phyloP scores from a whole-genome alignment of 352 stramenopile genomes.

The Globisporangium barbulae region DNA sequence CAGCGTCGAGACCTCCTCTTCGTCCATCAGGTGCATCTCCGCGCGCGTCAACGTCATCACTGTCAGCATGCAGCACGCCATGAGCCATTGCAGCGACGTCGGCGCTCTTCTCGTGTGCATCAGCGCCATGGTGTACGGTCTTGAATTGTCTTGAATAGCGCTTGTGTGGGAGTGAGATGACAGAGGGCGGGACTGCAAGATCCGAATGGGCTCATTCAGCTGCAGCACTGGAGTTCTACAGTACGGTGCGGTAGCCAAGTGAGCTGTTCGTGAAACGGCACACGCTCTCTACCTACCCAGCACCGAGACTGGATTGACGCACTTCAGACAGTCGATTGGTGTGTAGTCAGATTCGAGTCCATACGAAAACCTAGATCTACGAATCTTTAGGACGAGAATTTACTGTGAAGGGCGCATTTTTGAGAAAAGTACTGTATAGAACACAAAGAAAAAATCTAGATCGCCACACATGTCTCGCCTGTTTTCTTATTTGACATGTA shows the following conservation, averaged over 20 bases:
- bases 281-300: not conserved
- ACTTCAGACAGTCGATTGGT: not conserved
- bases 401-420: not conserved
- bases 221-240: no score
- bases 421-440: not conserved
- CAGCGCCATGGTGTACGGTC: constrained; percentile 5
- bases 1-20: constrained; percentile 34
- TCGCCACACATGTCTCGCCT: not conserved
- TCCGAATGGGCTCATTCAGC: not conserved
- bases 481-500: not conserved
- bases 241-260: no score
- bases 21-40: constrained; percentile 34
- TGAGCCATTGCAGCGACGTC: not conserved
- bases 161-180: not conserved
- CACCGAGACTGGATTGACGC: constrained; percentile 4
- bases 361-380: not conserved
- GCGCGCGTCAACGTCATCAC: not conserved
- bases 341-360: not conserved
- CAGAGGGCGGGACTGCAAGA: not conserved
- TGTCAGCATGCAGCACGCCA: not conserved
- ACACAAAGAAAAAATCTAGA: not conserved
- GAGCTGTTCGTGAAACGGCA: constrained; percentile 3
- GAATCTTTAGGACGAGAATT: not conserved
- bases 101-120: not conserved
- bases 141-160: not conserved